A percentile compares a stretch with the other conserved stretches of the same genome.
Conservation (phyloP, 1,284 basidiomycete genomes). For the Sphagnurus paluster region DNA sequence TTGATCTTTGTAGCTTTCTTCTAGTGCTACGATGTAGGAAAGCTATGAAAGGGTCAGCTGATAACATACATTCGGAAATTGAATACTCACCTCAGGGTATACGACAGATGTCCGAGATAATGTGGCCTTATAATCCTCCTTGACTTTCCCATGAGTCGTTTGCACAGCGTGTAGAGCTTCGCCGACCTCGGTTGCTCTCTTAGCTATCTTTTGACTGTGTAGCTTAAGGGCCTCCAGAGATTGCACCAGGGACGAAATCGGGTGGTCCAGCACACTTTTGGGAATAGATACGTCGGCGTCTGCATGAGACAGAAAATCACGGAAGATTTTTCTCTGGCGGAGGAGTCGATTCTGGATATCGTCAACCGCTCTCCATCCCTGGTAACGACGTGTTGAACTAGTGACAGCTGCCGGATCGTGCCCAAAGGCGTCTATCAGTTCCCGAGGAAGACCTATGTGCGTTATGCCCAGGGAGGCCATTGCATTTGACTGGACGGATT, state of each 20-base stretch:
- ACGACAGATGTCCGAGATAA: slow-evolving; percentile 68
- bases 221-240: slow-evolving; percentile 49
- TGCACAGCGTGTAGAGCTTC: slow-evolving; percentile 53
- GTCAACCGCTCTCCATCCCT: slow-evolving; percentile 69
- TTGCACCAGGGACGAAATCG: slow-evolving; percentile 47
- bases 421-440: slow-evolving; percentile 68
- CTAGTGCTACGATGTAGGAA: slow-evolving; percentile 63
- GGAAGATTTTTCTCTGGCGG: slow-evolving; percentile 58
- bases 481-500: slow-evolving; percentile 52
- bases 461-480: slow-evolving; percentile 46
- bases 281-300: slow-evolving; percentile 25
- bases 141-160: slow-evolving; percentile 52
- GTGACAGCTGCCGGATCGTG: slow-evolving; percentile 76
- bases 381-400: slow-evolving; percentile 52
- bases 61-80: slow-evolving; percentile 3
- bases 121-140: slow-evolving; percentile 65
- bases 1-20: slow-evolving; percentile 73
- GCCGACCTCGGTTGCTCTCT: slow-evolving; percentile 48
- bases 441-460: slow-evolving; percentile 52
- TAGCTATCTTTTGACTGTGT: slow-evolving; percentile 38
- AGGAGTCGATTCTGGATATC: slow-evolving; percentile 63
- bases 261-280: slow-evolving; percentile 52
- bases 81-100: slow-evolving; percentile 64
- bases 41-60: slow-evolving; percentile 39
- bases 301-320: slow-evolving; percentile 42